Conservation (phyloP, 306 rosid genomes). For the Medicago arabica region DNA sequence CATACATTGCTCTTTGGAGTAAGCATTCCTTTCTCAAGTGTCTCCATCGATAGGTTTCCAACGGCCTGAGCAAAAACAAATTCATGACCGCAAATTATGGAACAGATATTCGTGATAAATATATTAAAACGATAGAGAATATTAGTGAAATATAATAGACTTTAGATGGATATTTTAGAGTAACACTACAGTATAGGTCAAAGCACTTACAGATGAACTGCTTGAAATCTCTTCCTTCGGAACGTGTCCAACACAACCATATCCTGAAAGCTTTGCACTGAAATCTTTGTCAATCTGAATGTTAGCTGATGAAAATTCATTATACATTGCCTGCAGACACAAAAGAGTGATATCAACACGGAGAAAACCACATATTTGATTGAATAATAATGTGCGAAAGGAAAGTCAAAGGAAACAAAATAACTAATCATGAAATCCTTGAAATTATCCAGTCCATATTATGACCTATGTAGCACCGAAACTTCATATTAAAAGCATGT, state of each 20-base stretch:
- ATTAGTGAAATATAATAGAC: neutral
- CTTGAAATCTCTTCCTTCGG: conserved; percentile 30
- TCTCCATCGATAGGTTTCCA: conserved; percentile 31
- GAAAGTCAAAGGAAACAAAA: conserved; percentile 25
- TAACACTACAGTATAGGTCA: neutral
- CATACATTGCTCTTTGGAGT: conserved; percentile 32
- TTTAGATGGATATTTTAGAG: neutral
- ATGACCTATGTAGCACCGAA: neutral
- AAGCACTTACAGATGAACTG: conserved; percentile 31
- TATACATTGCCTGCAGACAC: conserved; percentile 33
- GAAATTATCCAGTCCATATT: neutral
- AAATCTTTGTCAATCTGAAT: conserved; percentile 36
- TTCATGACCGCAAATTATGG: neutral
- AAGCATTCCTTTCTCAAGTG: conserved; percentile 34
- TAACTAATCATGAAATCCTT: neutral
- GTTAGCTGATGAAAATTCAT: conserved; percentile 30
- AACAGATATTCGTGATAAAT: conserved; percentile 6
- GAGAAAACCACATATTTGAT: neutral
- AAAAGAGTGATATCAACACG: neutral
- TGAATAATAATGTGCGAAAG: conserved; percentile 14
- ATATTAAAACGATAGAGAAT: neutral
- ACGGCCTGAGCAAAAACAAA: conserved; percentile 8
- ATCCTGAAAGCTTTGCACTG: conserved; percentile 34
- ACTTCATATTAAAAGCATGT: neutral
- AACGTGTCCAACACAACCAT: conserved; percentile 31